phyloP scores from a whole-genome alignment of 495 filamentous ascomycete genomes.

The Pyrenula massariospora region DNA sequence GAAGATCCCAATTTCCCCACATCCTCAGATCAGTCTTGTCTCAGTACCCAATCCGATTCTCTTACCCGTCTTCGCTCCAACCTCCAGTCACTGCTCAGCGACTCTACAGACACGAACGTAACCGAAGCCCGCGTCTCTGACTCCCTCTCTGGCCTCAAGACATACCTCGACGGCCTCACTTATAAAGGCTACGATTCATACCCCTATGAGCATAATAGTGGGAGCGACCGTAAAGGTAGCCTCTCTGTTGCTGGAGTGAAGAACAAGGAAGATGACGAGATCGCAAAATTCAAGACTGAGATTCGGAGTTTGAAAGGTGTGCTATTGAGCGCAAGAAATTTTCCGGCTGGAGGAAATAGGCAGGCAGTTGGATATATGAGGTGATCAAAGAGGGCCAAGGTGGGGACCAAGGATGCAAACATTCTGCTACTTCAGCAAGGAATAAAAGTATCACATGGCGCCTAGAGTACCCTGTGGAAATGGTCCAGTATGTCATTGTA shows the following conservation, averaged over 20 bases:
- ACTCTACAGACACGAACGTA: constrained; percentile 20
- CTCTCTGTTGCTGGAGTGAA: constrained; percentile 14
- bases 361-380: constrained; percentile 11
- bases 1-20: neutral
- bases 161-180: constrained; percentile 39
- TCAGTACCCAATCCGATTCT: neutral
- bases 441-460: too few species aligned
- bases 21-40: neutral
- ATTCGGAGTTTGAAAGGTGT: constrained; percentile 91
- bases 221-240: constrained; percentile 4
- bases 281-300: constrained; percentile 66
- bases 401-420: neutral
- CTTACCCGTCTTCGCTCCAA: constrained; percentile 2
- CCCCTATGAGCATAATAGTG: neutral
- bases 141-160: constrained; percentile 32
- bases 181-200: constrained; percentile 20
- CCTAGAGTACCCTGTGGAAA: too few species aligned
- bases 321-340: constrained; percentile 66
- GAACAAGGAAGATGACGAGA: constrained; percentile 60
- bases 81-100: constrained; percentile 7
- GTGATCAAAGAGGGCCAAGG: neutral
- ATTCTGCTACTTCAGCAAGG: too few species aligned
- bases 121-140: constrained; percentile 32
- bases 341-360: constrained; percentile 33
- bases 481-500: too few species aligned